phyloP scores from a whole-genome alignment of 148 eudicot genomes.

The Arctostaphylos glauca region DNA sequence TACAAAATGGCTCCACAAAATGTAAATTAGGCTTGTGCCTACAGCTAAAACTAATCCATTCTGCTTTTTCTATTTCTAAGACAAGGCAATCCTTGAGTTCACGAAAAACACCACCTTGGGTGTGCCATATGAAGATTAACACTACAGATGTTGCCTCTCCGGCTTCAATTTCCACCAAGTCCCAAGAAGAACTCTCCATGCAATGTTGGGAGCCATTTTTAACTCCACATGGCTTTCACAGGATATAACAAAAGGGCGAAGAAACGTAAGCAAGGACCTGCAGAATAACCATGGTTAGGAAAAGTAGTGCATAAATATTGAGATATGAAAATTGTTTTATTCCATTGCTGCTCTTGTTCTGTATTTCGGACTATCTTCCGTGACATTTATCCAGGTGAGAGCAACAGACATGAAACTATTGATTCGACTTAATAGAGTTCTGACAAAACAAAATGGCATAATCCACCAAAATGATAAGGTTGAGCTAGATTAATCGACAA shows the following conservation, averaged over 20 bases:
- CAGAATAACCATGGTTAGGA: background rate
- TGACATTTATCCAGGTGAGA: background rate
- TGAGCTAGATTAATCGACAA: background rate
- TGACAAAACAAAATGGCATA: background rate
- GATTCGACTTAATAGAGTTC: background rate
- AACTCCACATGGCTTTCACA: background rate
- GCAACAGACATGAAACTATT: background rate
- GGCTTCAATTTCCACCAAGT: background rate
- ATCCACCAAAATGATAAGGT: background rate
- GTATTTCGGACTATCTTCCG: background rate
- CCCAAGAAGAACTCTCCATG: background rate
- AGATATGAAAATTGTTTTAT: background rate
- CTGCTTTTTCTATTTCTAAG: background rate
- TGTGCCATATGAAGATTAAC: background rate
- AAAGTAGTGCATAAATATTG: background rate
- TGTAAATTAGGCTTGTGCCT: background rate
- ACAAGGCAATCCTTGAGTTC: background rate
- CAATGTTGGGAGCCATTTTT: background rate
- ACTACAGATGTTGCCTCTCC: background rate
- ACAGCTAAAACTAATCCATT: background rate
- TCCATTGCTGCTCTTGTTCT: background rate
- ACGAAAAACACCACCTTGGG: background rate
- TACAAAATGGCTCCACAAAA: background rate
- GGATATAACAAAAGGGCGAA: background rate
- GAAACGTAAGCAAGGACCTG: background rate